Evolutionary conservation across 257 asterid genomes (phyloP).

Genomic region (Jaltomata sinuosa): DNA sequence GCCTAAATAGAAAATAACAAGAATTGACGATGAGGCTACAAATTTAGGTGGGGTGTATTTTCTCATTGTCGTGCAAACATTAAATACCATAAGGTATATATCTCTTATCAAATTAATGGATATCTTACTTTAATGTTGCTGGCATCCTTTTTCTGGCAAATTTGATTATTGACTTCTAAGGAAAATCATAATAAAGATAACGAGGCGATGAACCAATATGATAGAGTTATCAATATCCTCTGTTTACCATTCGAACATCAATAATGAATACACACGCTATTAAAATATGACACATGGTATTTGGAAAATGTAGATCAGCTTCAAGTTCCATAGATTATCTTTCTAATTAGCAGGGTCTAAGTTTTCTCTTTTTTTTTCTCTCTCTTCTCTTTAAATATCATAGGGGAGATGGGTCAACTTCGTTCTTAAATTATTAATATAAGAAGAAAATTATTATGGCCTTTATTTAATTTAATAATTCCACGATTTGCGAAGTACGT

Average conservation of each 20-base stretch:
- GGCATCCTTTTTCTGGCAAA: not conserved
- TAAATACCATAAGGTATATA: not conserved
- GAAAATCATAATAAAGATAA: not conserved
- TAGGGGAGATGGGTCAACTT: too few relatives aligned
- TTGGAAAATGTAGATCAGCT: not conserved
- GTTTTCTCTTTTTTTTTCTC: too few relatives aligned
- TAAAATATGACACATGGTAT: too few relatives aligned
- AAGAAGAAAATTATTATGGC: too few relatives aligned
- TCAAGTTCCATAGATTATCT: too few relatives aligned
- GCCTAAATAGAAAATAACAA: not conserved
- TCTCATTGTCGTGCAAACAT: not conserved
- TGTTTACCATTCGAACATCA: not conserved
- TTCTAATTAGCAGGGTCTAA: too few relatives aligned
- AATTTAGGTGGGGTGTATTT: not conserved
- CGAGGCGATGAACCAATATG: not conserved
- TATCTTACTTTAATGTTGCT: not conserved
- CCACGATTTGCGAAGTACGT: too few relatives aligned
- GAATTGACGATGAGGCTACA: not conserved
- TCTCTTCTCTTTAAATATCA: too few relatives aligned
- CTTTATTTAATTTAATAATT: too few relatives aligned
- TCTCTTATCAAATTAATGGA: not conserved
- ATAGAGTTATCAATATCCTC: not conserved
- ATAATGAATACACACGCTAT: not conserved
- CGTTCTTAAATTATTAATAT: too few relatives aligned
- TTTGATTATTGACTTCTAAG: not conserved